These are phyloP conservation scores for Rhynchospora tenuis DNA, from an alignment of 176 grass and related monocot species.

Conservation along the genomic window DNA sequence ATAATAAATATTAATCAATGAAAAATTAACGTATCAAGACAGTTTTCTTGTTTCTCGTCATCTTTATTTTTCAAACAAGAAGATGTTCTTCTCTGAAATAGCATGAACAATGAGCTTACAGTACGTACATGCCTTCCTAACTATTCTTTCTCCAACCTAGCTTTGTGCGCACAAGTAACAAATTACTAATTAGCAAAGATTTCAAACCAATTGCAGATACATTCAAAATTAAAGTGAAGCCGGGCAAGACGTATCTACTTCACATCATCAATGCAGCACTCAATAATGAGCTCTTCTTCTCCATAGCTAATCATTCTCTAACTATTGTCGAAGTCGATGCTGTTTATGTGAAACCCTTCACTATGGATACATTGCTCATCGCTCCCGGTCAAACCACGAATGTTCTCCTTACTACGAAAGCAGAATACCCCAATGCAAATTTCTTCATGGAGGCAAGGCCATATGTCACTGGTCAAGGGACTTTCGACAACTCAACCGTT, in stretches of 20 bases:
- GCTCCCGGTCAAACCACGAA: slow-evolving; percentile 60
- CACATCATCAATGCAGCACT: slow-evolving; percentile 71
- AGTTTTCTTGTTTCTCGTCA: neutral
- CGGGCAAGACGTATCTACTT: slow-evolving; percentile 53
- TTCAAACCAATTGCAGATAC: slow-evolving; percentile 27
- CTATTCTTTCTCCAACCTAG: too few relatives aligned
- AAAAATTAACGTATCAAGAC: neutral
- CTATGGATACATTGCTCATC: slow-evolving; percentile 39
- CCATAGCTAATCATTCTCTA: slow-evolving; percentile 59
- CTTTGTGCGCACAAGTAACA: neutral
- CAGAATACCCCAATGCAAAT: neutral
- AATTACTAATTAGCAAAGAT: neutral
- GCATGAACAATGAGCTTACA: too few relatives aligned
- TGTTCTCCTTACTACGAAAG: slow-evolving; percentile 43
- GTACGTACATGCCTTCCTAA: too few relatives aligned
- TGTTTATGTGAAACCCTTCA: slow-evolving; percentile 66
- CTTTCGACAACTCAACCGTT: slow-evolving; percentile 85
- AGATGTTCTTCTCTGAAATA: too few relatives aligned
- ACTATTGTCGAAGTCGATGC: slow-evolving; percentile 68
- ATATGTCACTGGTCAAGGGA: slow-evolving; percentile 43
- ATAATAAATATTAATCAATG: neutral
- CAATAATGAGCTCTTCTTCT: slow-evolving; percentile 91
- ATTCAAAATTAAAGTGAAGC: slow-evolving; percentile 42
- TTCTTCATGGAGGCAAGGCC: slow-evolving; percentile 53
- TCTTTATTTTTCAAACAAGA: neutral